A percentile compares a stretch with the other conserved stretches of the same genome.
phyloP scores from a whole-genome alignment of 2,329 filamentous ascomycete species.

The Fonsecaea pugnacius region DNA sequence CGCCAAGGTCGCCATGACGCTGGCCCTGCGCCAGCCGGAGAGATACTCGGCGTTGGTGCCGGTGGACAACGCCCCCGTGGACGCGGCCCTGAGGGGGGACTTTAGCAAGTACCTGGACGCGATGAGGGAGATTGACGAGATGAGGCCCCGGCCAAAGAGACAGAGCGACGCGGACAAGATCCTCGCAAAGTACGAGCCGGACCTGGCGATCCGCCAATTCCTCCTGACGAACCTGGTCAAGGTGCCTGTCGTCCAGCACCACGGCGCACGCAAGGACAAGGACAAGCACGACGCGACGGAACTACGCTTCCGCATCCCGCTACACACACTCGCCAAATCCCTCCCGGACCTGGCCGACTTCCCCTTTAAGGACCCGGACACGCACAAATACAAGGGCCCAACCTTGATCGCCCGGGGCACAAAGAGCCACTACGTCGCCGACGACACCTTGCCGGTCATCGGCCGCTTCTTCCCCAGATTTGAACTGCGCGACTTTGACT shows the following conservation, averaged over 20 bases:
- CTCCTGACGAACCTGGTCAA: slow-evolving; percentile 76
- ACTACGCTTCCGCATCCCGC: slow-evolving; percentile 77
- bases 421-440: slow-evolving; percentile 47
- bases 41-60: slow-evolving; percentile 73
- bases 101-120: slow-evolving; percentile 81
- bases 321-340: slow-evolving; percentile 69
- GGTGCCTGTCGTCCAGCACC: slow-evolving; percentile 39
- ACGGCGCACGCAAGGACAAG: background rate
- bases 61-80: slow-evolving; percentile 90
- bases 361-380: slow-evolving; percentile 75
- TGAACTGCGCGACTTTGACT: slow-evolving; percentile 47
- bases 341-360: slow-evolving; percentile 84
- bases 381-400: slow-evolving; percentile 71
- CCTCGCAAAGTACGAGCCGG: slow-evolving; percentile 47
- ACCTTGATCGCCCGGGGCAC: slow-evolving; percentile 71
- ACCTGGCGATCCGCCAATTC: slow-evolving; percentile 82
- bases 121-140: slow-evolving; percentile 76
- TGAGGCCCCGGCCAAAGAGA: slow-evolving; percentile 22
- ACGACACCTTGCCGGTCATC: slow-evolving; percentile 47
- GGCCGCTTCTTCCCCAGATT: slow-evolving; percentile 50
- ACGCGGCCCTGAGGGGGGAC: slow-evolving; percentile 72
- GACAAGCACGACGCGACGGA: slow-evolving; percentile 36
- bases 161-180: slow-evolving; percentile 35
- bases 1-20: slow-evolving; percentile 87
- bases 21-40: slow-evolving; percentile 73